These are phyloP conservation scores for Rhytidiadelphus loreus DNA, from an alignment of 225 moss, liverwort and hornwort species.

Conservation along the genomic window DNA sequence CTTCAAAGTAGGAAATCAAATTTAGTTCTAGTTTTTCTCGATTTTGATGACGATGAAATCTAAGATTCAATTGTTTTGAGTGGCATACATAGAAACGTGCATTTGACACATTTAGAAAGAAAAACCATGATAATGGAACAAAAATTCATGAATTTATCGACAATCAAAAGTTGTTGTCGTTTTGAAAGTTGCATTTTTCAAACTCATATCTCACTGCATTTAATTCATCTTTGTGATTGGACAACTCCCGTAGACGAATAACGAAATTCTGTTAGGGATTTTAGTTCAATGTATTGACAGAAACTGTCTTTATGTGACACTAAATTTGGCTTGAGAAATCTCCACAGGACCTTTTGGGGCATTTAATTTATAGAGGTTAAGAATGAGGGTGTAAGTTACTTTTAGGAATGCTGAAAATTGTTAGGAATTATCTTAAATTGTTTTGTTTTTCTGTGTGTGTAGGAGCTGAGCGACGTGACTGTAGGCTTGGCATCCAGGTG, in stretches of 20 bases:
- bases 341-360: background rate
- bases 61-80: background rate
- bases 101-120: background rate
- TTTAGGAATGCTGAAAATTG: background rate
- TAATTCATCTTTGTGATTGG: background rate
- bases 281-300: background rate
- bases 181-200: background rate
- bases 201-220: background rate
- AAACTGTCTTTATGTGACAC: background rate
- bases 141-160: background rate
- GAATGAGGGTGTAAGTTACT: background rate
- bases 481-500: conserved; percentile 79
- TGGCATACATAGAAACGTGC: background rate
- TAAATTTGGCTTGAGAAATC: background rate
- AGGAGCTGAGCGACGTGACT: conserved; percentile 61
- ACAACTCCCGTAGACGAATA: background rate
- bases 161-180: background rate
- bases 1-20: background rate
- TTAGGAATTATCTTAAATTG: background rate
- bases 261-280: background rate
- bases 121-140: background rate
- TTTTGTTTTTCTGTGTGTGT: background rate
- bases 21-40: background rate
- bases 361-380: background rate
- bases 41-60: background rate